Evolutionary conservation across 2,329 filamentous ascomycete species (phyloP), one percentile per base, ranked within the genome.

Genomic region (Fusarium sarcochroum): DNA sequence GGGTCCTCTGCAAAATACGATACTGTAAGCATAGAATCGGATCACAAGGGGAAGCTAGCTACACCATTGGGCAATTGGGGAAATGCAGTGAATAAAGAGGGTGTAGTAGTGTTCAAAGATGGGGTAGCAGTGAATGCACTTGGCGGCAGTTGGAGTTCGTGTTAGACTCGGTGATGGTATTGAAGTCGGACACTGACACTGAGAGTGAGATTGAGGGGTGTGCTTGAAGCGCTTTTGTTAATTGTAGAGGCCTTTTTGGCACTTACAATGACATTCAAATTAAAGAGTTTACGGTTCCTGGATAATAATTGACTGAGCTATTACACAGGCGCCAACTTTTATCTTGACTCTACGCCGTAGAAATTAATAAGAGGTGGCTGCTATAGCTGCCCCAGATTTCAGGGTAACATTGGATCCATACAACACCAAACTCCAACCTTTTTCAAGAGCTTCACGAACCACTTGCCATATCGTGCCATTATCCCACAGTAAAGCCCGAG

Each of bases 121-220:
- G 27, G 51, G 50, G 44, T 66, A 50, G 42, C 45, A 66, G 37
- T 49, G 27, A 67, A 35, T 37, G 41, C 45, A 46, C 61, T 66
- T 66, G 50, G 50, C 57, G 56, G 66, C 52, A 69, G 57, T 68
- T 61, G 55, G 50, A 51, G 64, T 67, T 69, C 66, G 66, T 69
- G 66, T 69, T 69, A 57, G 61, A 11, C 23, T 66, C 20, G 50
- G 48, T 55, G 52, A 51, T 59, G 66, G 61, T 67, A 66, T 63
- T 67, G 66, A 58, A 54, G 56, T 58, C 35, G 46, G 63, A 30
- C 34, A 47, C 10, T 40, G 37, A 44, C 25, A 57, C 17, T 42
- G 21, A 42, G 54, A 21, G 21, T 27, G 41, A 27, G 41, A 30
- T 20, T 52, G n/a, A 34, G 40, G 54, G 62, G 44, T 62, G 34